phyloP scores from a whole-genome alignment of 192 early-diverging fungal species.

The Fimicolochytrium jonesii region DNA sequence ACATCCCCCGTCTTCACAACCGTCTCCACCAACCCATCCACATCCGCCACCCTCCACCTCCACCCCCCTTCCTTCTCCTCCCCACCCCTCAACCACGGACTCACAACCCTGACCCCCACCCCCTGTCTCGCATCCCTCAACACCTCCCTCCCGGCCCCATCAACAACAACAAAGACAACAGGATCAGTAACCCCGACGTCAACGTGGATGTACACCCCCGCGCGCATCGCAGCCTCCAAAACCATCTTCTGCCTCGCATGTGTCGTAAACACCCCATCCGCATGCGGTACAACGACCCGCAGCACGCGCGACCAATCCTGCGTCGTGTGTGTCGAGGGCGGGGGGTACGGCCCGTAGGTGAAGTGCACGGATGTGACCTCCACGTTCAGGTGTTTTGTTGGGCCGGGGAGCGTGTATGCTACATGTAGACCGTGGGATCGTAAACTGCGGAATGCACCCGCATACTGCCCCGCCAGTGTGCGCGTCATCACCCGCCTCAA shows the following conservation, averaged over 20 bases:
- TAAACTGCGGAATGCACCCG: conserved; percentile 3
- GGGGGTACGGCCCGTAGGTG: conserved; percentile 44
- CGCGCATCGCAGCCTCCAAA: conserved; percentile 33
- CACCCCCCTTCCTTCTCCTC: too few species aligned
- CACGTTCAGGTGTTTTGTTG: conserved; percentile 8
- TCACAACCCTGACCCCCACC: too few species aligned
- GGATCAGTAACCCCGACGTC: conserved; percentile 28
- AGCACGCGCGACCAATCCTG: conserved; percentile 42
- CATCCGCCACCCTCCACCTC: too few species aligned
- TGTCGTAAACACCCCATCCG: conserved; percentile 15
- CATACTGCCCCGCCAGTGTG: conserved; percentile 24
- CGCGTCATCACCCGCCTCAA: conserved; percentile 22
- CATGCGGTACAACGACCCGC: conserved; percentile 31
- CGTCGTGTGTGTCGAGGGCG: conserved; percentile 30
- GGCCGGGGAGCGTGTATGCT: neutral
- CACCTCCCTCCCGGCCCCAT: too few species aligned
- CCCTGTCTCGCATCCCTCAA: too few species aligned
- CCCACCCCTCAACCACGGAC: too few species aligned
- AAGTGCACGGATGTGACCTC: conserved; percentile 32
- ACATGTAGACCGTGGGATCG: neutral
- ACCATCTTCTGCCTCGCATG: conserved; percentile 34
- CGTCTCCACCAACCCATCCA: too few species aligned
- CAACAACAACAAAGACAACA: too few species aligned
- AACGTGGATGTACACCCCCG: conserved; percentile 32
- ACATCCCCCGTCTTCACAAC: too few species aligned